Evolutionary conservation across 2,329 filamentous ascomycete genomes (phyloP), one percentile per base, ranked within the genome.

Genomic region (Ceratocystis albifundus): DNA sequence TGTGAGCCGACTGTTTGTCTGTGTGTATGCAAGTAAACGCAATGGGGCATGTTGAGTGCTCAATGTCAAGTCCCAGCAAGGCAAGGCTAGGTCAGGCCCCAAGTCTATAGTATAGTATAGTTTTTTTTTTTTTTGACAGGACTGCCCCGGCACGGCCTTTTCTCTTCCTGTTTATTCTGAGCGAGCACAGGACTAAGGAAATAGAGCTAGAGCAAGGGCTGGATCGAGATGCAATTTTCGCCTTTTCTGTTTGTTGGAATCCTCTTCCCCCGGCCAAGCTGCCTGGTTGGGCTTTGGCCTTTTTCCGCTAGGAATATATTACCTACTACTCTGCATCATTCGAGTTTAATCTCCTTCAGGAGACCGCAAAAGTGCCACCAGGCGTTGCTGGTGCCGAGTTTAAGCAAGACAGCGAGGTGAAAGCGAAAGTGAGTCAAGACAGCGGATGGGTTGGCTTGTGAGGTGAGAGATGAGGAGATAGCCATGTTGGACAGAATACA

Each of bases 181-280:
- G 32, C 12, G 32, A 41, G 36, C 12, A 50, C 46, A 22, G 48
- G n/a, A 53, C n/a, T 25, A 53, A 22, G 22, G 48, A 53, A 53
- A n/a, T 25, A 53, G 20, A 20, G n/a, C 48, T 17, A 53, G n/a
- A 53, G 48, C 22, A 53, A 53, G 48, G 48, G 48, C 55, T 59
- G 55, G 55, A 59, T 59, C 55, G 55, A 59, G 55, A 59, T 59
- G 22, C n/a, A 59, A 59, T 8, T 59, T 59, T 59, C 55, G n/a
- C n/a, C 32, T 32, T 8, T 59, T 20, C 32, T 30, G n/a, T 59
- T 5, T 17, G 17, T 7, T n/a, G n/a, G 36, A 59, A 59, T 59
- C 55, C 55, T 59, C 30, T n/a, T 59, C 15, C 55, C 55, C 22
- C 55, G 28, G 55, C 28, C 55, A 59, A 59, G 2, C 20, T 36